Percentiles rank a stretch among this genome's conserved stretches.
phyloP scores from a whole-genome alignment of 805 yeast species.

The Sugiyamaella mastotermitis region DNA sequence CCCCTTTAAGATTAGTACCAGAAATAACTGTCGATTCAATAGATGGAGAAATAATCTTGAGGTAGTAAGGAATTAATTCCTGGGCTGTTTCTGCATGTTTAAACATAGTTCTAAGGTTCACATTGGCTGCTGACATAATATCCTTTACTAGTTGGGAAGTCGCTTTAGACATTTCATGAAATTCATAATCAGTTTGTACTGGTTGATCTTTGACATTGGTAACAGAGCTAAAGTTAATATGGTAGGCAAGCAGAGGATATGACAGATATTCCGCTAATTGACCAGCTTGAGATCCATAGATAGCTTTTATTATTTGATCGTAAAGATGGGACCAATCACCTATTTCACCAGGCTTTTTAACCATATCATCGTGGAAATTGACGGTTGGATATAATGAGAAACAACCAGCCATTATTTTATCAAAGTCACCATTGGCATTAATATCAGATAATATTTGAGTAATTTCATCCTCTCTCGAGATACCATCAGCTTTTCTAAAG shows the following conservation, averaged over 20 bases:
- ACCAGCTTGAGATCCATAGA: slow-evolving; percentile 38
- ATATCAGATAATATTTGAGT: slow-evolving; percentile 41
- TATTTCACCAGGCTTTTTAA: slow-evolving; percentile 51
- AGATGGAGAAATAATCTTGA: slow-evolving; percentile 24
- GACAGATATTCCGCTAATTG: slow-evolving; percentile 50
- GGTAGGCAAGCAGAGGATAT: slow-evolving; percentile 54
- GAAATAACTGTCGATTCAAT: slow-evolving; percentile 10
- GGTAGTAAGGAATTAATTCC: slow-evolving; percentile 30
- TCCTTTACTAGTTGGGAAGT: slow-evolving; percentile 29
- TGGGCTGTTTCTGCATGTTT: slow-evolving; percentile 11
- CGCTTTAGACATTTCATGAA: slow-evolving; percentile 25
- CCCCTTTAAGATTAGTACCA: slow-evolving; percentile 8
- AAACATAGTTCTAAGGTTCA: slow-evolving; percentile 14
- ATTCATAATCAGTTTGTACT: slow-evolving; percentile 16
- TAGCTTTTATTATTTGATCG: slow-evolving; percentile 45
- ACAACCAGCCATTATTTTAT: slow-evolving; percentile 60
- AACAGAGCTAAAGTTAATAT: slow-evolving; percentile 57
- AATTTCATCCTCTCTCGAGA: slow-evolving; percentile 44
- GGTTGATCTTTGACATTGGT: slow-evolving; percentile 31
- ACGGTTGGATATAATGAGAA: slow-evolving; percentile 59
- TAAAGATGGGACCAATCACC: slow-evolving; percentile 75
- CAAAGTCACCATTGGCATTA: slow-evolving; percentile 45
- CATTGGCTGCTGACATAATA: slow-evolving; percentile 18
- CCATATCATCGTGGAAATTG: slow-evolving; percentile 58
- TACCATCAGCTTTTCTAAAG: slow-evolving; percentile 47